Conservation (phyloP, 75 land plant genomes). For the Cupressus sempervirens region DNA sequence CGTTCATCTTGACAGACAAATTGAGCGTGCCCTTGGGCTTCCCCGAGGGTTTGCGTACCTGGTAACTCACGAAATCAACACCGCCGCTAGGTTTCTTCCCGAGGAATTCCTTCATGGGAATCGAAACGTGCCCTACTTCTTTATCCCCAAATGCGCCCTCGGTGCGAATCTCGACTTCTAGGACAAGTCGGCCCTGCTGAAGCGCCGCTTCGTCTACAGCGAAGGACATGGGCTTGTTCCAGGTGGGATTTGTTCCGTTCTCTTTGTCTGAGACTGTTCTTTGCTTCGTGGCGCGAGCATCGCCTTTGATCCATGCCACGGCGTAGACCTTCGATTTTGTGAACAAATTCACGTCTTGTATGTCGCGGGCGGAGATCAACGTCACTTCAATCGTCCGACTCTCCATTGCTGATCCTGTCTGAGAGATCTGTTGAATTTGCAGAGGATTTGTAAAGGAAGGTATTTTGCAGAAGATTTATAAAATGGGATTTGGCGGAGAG, state of each 20-base stretch:
- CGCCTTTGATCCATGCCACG: conserved; percentile 19
- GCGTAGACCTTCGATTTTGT: conserved; percentile 28
- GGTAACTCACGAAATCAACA: neutral
- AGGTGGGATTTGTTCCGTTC: conserved; percentile 10
- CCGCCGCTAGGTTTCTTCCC: neutral
- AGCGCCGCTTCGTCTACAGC: conserved; percentile 9
- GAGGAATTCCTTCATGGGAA: conserved; percentile 2
- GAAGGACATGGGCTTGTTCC: conserved; percentile 11
- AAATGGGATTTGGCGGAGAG: no score
- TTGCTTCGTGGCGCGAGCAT: neutral
- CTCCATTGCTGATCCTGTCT: no score
- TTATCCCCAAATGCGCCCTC: conserved; percentile 1
- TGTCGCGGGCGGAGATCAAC: no score
- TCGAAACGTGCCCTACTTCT: conserved; percentile 6
- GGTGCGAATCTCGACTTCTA: neutral
- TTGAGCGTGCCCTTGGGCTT: conserved; percentile 18
- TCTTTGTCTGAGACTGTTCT: conserved; percentile 4
- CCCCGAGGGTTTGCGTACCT: neutral
- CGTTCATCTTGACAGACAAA: neutral
- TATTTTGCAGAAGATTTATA: no score
- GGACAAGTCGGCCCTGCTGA: neutral
- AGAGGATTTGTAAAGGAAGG: no score
- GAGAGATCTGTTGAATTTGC: no score
- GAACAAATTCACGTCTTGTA: conserved; percentile 1
- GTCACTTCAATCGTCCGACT: no score